Base-by-base conservation (phyloP, 2,329 filamentous ascomycete genomes). In the Fusarium nematophilum region DNA sequence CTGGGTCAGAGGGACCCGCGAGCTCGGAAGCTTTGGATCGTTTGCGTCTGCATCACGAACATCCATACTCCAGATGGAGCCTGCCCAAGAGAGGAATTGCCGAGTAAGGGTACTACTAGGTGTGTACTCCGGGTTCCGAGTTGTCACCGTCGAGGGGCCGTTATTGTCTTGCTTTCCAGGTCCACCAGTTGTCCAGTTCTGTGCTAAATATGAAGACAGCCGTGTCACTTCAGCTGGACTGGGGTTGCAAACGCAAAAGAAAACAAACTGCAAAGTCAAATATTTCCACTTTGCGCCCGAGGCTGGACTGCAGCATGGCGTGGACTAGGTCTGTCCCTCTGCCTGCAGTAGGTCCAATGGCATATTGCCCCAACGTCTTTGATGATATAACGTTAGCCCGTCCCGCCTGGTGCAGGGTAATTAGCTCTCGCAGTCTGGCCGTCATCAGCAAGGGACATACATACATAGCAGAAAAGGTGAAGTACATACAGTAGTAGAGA, bases 141-240 rank as follows among this genome's bases (percentile, higher is more conserved):
- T 43, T 17, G 44, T 38, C 31, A 42, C 31, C 31, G 36, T n/a
- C n/a, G n/a, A n/a, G n/a, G n/a, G n/a, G n/a, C n/a, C n/a, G n/a
- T n/a, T n/a, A n/a, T n/a, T n/a, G n/a, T n/a, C n/a, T n/a, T n/a
- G n/a, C n/a, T n/a, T n/a, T n/a, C n/a, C n/a, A n/a, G n/a, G n/a
- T n/a, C n/a, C n/a, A n/a, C n/a, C n/a, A n/a, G n/a, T n/a, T n/a
- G n/a, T n/a, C n/a, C n/a, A n/a, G n/a, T n/a, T n/a, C n/a, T n/a
- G n/a, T n/a, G n/a, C n/a, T n/a, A n/a, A n/a, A n/a, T n/a, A 63
- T 57, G 44, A 47, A 44, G 58, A 46, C 61, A 60, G 55, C 30
- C 30, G 59, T 68, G 60, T 64, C 40, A 53, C 36, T 51, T 57
- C 63, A 68, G 65, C 65, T 65, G 54, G 25, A 36, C 58, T 61